Percentiles rank a stretch among this genome's conserved stretches.
phyloP scores from a whole-genome alignment of 176 grass and related monocot genomes.

The Rhynchospora breviuscula region DNA sequence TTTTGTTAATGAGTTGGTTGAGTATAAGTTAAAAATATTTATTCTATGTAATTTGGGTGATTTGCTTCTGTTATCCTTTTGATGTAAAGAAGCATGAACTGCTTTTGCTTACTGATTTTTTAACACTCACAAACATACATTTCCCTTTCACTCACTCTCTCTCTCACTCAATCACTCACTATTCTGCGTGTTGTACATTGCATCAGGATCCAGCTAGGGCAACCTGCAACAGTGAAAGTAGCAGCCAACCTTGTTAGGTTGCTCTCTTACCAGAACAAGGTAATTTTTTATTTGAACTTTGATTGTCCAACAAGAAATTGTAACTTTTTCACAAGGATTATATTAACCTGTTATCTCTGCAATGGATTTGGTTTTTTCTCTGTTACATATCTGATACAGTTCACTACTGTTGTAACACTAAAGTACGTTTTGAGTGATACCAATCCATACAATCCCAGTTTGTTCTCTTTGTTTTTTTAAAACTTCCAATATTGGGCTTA shows the following conservation, averaged over 20 bases:
- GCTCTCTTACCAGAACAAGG: slow-evolving; percentile 95
- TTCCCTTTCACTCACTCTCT: too few relatives aligned
- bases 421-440: neutral
- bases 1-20: too few relatives aligned
- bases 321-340: neutral
- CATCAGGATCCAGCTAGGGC: slow-evolving; percentile 85
- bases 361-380: too few relatives aligned
- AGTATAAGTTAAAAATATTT: too few relatives aligned
- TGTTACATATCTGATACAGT: neutral
- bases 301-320: neutral
- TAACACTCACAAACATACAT: neutral
- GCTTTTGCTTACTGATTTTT: neutral
- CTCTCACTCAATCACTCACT: neutral
- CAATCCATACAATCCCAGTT: neutral
- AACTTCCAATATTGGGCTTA: neutral
- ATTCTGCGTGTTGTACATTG: neutral
- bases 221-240: slow-evolving; percentile 91
- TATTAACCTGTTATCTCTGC: neutral
- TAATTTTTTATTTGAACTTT: slow-evolving; percentile 28
- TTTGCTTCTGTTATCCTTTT: neutral
- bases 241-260: slow-evolving; percentile 87
- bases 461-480: neutral
- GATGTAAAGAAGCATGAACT: neutral
- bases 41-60: too few relatives aligned
- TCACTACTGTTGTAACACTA: neutral